phyloP scores from a whole-genome alignment of 176 grass and related monocot species.

The Neostapfia colusana region DNA sequence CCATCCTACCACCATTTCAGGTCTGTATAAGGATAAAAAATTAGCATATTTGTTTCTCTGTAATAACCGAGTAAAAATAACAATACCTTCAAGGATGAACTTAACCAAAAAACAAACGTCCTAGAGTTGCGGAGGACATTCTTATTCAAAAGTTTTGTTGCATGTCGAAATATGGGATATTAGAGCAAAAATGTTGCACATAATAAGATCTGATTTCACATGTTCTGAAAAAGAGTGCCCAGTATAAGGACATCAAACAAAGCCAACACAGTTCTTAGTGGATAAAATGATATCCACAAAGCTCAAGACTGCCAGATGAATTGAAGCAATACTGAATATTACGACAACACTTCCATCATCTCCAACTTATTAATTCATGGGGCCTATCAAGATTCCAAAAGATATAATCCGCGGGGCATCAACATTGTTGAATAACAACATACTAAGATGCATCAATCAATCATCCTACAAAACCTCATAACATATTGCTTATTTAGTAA shows the following conservation, averaged over 20 bases:
- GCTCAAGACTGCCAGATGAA: not conserved
- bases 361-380: no score
- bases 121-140: not conserved
- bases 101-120: not conserved
- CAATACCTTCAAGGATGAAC: conserved; percentile 3
- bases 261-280: not conserved
- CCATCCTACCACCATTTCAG: conserved; percentile 99
- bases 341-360: no score
- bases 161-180: not conserved
- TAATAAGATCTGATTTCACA: not conserved
- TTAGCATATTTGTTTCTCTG: conserved; percentile 18
- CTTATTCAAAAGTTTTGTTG: not conserved
- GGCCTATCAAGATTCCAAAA: no score
- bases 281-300: not conserved
- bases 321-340: not conserved
- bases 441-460: no score
- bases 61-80: not conserved
- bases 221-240: not conserved
- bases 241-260: no score
- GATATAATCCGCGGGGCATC: no score
- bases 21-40: conserved; percentile 50
- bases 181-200: not conserved
- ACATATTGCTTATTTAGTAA: no score
- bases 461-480: no score
- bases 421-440: no score